Conservation (phyloP, 75 land plant genomes). For the Picea sitchensis region DNA sequence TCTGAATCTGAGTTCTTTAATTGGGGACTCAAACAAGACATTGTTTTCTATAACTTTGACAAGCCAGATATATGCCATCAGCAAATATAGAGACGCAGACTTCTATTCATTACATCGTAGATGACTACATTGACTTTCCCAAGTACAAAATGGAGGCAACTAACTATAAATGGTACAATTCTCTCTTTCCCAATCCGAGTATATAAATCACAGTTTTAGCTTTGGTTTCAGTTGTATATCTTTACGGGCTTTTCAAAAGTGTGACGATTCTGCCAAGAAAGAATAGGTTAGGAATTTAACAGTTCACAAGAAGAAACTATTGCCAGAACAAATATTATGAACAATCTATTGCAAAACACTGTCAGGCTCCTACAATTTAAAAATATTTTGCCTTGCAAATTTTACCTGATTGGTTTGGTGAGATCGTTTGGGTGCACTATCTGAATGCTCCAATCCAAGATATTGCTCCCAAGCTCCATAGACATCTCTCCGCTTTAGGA, state of each 20-base stretch:
- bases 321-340: background rate
- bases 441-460: conserved; percentile 56
- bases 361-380: background rate
- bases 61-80: too few species aligned
- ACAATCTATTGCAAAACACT: background rate
- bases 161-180: too few species aligned
- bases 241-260: conserved; percentile 59
- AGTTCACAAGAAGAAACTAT: background rate
- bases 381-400: background rate
- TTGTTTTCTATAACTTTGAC: too few species aligned
- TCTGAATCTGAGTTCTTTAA: too few species aligned
- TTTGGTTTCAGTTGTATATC: conserved; percentile 37
- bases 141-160: too few species aligned
- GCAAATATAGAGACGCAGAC: too few species aligned
- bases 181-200: too few species aligned
- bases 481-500: conserved; percentile 37
- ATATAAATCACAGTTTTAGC: too few species aligned
- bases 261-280: conserved; percentile 42
- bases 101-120: too few species aligned
- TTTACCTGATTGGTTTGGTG: conserved; percentile 41
- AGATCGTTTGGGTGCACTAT: conserved; percentile 42
- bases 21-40: too few species aligned
- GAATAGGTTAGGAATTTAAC: background rate
- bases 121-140: too few species aligned
- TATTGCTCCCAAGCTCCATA: conserved; percentile 68